Evolutionary conservation across 2,329 filamentous ascomycete species (phyloP), one percentile per base, ranked within the genome.

Genomic region (Zopfia rhizophila): DNA sequence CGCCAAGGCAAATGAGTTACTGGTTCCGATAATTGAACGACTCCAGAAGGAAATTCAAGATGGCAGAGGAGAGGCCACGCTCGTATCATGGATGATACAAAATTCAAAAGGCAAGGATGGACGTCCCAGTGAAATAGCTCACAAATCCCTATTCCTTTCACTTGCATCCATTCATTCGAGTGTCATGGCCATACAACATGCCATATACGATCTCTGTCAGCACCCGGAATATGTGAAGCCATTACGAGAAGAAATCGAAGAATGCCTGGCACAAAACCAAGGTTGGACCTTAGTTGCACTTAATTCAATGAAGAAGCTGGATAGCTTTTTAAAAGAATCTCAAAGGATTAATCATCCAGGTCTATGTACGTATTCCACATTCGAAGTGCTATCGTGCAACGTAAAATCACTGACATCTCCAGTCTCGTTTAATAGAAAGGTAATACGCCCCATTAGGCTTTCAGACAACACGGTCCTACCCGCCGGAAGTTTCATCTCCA

Each of bases 281-380:
- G 40, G 40, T n/a, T 48, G 45, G 35, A 23, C 36, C n/a, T 28
- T 25, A 27, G 38, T 44, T 3, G 38, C 48, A 3, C 27, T 55
- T 21, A 13, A 38, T 6, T 52, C 38, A 31, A 24, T 56, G 19
- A 41, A 40, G 31, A 56, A 52, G 33, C 43, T 52, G 25, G 56
- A 60, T 19, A 54, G 48, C 36, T 55, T 60, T 43, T 30, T 60
- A n/a, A 60, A 60, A 42, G 56, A 60, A 19, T 38, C 31, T 11
- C 37, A 43, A 23, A 38, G 53, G 7, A 25, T 37, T 23, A 54
- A 52, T 8, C 8, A 27, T 27, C 8, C 8, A 27, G 24, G n/a
- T n/a, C n/a, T n/a, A n/a, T n/a, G n/a, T n/a, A n/a, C n/a, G n/a
- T n/a, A n/a, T n/a, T n/a, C n/a, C n/a, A n/a, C n/a, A n/a, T n/a